Base-by-base conservation (phyloP, 805 yeast genomes). In the Yarrowia deformans region DNA sequence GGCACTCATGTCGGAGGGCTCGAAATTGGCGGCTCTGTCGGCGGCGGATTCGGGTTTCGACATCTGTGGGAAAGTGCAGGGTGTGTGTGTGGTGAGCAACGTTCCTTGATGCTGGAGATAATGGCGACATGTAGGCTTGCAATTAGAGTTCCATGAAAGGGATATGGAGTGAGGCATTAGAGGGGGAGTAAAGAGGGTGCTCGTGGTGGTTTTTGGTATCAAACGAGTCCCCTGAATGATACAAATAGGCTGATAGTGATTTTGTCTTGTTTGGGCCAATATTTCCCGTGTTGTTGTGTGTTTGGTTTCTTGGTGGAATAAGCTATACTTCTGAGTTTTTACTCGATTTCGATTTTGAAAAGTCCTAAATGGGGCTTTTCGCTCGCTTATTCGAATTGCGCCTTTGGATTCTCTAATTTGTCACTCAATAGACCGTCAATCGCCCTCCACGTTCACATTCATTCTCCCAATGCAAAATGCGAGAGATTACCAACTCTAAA, bases 1-100 rank as follows among this genome's bases (percentile, higher is more conserved):
- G 7, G 78, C 74, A 2, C 78, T 77, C 37, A 76, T 72, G 49
- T 72, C 73, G 48, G 72, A 70, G 14, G 75, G 75, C 55, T 67
- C 69, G 42, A 72, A 63, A 18, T 48, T 46, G 37, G 54, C 56
- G 43, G 67, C 67, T 19, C 18, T 9, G 10, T 48, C 46, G 45
- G 56, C 67, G 45, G 56, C 67, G 6, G 66, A 58, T n/a, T 43
- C 42, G 39, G 40, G 8, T 34, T 32, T 58, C 18, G 60, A 52
- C 56, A 52, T 54, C 29, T 23, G 43, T 37, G 34, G 18, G 10
- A 14, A 16, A 6, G 18, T 18, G 60, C 12, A 16, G 39, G n/a
- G 42, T n/a, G 29, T 23, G 29, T 19, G 40, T 9, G 32, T 16
- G 19, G 60, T 9, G 43, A 54, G 60, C 60, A 54, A 54, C 60